These are phyloP conservation scores for Blastobotrys raffinosifermentans DNA, from an alignment of 1,139 yeast genomes.

Conservation along the genomic window DNA sequence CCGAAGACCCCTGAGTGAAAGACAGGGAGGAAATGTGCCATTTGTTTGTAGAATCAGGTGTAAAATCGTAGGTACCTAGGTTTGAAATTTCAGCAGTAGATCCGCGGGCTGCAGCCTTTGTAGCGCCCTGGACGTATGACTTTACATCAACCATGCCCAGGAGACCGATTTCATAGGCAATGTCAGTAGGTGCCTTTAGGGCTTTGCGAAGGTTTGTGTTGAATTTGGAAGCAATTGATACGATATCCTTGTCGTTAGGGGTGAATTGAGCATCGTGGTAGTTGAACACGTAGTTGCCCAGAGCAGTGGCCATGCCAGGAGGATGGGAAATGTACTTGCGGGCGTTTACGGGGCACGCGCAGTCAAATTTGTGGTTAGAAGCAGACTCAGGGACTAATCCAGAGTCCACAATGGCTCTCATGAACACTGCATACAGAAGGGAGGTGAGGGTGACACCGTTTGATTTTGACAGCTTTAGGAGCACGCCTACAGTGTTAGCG, in stretches of 20 bases:
- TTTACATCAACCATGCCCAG: constrained; percentile 14
- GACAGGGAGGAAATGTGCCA: constrained; percentile 3
- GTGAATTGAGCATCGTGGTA: too few relatives aligned
- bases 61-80: constrained; percentile 13
- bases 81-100: constrained; percentile 18
- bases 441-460: constrained; percentile 6
- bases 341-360: constrained; percentile 19
- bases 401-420: background rate
- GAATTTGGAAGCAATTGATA: constrained; percentile 3
- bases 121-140: constrained; percentile 7
- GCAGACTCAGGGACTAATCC: background rate
- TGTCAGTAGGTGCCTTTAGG: constrained; percentile 5
- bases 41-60: constrained; percentile 1
- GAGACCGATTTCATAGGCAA: constrained; percentile 15
- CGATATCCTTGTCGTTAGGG: constrained; percentile 1
- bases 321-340: constrained; percentile 13
- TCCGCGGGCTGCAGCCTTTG: constrained; percentile 7
- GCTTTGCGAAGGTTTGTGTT: constrained; percentile 6
- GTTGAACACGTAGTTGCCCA: constrained; percentile 19
- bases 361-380: background rate
- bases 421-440: constrained; percentile 5
- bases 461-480: constrained; percentile 7
- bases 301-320: background rate
- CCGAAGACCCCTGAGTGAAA: constrained; percentile 9
- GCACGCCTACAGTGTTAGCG: constrained; percentile 4